Conservation (phyloP, 495 filamentous ascomycete genomes). For the Penicillium coffeae region DNA sequence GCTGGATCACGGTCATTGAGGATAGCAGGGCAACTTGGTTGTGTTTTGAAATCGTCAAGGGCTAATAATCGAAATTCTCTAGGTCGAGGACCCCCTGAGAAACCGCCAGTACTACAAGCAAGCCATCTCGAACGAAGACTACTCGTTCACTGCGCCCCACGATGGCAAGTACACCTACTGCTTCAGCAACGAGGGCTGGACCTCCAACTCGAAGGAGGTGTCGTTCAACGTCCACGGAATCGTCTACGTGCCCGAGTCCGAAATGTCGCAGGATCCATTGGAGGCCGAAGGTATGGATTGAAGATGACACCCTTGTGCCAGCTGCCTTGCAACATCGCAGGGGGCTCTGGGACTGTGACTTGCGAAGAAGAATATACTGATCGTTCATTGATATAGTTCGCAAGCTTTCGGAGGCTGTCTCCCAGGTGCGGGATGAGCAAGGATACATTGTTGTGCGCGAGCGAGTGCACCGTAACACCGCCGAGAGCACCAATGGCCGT, state of each 20-base stretch:
- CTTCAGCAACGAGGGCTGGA: conserved; percentile 98
- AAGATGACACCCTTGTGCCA: too few species aligned
- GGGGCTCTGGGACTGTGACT: too few species aligned
- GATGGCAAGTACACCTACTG: conserved; percentile 95
- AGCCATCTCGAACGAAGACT: conserved; percentile 80
- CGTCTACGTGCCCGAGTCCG: conserved; percentile 90
- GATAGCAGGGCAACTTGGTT: not conserved
- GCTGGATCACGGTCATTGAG: not conserved
- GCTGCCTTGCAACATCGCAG: too few species aligned
- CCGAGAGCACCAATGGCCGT: conserved; percentile 92
- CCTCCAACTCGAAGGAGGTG: conserved; percentile 88
- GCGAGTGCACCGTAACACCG: conserved; percentile 93
- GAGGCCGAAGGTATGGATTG: conserved; percentile 70
- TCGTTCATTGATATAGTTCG: conserved; percentile 73
- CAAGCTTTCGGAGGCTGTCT: conserved; percentile 75
- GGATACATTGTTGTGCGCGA: conserved; percentile 94
- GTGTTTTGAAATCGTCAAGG: too few species aligned
- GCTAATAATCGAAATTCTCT: not conserved
- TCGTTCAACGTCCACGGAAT: conserved; percentile 99
- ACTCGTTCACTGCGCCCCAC: conserved; percentile 78
- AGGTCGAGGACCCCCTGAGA: conserved; percentile 78
- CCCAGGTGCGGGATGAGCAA: conserved; percentile 95
- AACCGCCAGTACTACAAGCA: conserved; percentile 74
- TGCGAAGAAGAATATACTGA: too few species aligned
- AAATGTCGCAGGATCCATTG: conserved; percentile 79